phyloP scores from a whole-genome alignment of 2,329 filamentous ascomycete species.

The Tolypocladium album region DNA sequence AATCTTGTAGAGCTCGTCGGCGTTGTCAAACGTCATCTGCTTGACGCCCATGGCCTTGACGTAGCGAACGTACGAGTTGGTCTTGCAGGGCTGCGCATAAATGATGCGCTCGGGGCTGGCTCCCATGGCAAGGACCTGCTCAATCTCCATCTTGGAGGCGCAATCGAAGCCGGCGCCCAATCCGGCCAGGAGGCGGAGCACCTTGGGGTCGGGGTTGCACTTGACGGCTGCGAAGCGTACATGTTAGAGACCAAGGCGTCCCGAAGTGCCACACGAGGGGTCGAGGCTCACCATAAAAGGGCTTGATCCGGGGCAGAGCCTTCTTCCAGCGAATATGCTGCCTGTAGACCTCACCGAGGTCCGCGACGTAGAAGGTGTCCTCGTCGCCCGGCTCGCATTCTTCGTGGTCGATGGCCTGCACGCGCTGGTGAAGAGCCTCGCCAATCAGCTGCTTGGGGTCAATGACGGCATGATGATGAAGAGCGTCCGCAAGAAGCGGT shows the following conservation, averaged over 20 bases:
- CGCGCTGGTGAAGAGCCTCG: constrained; percentile 74
- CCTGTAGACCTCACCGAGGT: constrained; percentile 96
- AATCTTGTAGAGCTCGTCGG: constrained; percentile 96
- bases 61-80: constrained; percentile 91
- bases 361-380: constrained; percentile 96
- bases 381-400: constrained; percentile 85
- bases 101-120: constrained; percentile 87
- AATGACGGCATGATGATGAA: constrained; percentile 26
- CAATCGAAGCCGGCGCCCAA: constrained; percentile 96
- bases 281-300: constrained; percentile 70
- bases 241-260: not conserved
- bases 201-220: constrained; percentile 89
- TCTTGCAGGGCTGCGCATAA: constrained; percentile 99
- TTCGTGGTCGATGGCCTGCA: constrained; percentile 76
- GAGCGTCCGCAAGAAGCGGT: constrained; percentile 24
- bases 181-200: constrained; percentile 76
- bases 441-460: constrained; percentile 73
- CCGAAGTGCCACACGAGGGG: not conserved
- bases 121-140: constrained; percentile 75
- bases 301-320: constrained; percentile 84
- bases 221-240: constrained; percentile 67
- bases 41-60: constrained; percentile 76
- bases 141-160: constrained; percentile 94
- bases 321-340: constrained; percentile 98
- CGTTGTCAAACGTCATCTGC: constrained; percentile 99